Base-by-base conservation (phyloP, 306 rosid species). In the Casuarina glauca region DNA sequence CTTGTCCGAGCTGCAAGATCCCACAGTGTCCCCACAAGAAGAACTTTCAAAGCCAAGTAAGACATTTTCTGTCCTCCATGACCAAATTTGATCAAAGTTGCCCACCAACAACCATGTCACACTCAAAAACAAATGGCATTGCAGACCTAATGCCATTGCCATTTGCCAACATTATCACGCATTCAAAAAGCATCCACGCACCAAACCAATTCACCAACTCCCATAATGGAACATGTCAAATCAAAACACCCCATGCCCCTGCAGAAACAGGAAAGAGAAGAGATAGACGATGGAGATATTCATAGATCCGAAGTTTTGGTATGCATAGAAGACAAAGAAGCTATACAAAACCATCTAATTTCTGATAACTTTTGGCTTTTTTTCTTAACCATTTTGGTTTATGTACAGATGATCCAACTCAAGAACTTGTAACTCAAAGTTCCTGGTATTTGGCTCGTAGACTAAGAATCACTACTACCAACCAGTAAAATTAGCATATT, bases 401-500 rank as follows among this genome's bases (percentile, higher is more conserved):
- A 35, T 16, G 17, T 39, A 66, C 36, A 66, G 15, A 66, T 42
- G 49, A 66, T 41, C 71, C 32, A 42, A 17, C 49, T 43, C 50
- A 17, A 66, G 2, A 66, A n/a, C 71, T 15, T 6, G 43, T 60
- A 45, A 35, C 19, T 5, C 46, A 0, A 42, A 36, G 52, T 44
- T 48, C 63, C 15, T 4, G 38, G 13, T 9, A 11, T 46, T 1
- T 16, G 5, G 46, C n/a, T 17, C 2, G 8, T 20, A 52, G 61
- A 52, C 67, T 16, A 42, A 17, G 51, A 52, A 39, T 17, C 51
- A 41, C 81, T 90, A 88, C 55, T 20, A 20, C 26, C 76, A 81
- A 53, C 75, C 79, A 54, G 80, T 51, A 32, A 74, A 45, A 4
- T 81, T 78, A 7, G 87, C 72, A 77, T 74, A 83, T 2, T 88